Conservation (phyloP, 2,329 filamentous ascomycete species). For the Colletotrichum liriopes region DNA sequence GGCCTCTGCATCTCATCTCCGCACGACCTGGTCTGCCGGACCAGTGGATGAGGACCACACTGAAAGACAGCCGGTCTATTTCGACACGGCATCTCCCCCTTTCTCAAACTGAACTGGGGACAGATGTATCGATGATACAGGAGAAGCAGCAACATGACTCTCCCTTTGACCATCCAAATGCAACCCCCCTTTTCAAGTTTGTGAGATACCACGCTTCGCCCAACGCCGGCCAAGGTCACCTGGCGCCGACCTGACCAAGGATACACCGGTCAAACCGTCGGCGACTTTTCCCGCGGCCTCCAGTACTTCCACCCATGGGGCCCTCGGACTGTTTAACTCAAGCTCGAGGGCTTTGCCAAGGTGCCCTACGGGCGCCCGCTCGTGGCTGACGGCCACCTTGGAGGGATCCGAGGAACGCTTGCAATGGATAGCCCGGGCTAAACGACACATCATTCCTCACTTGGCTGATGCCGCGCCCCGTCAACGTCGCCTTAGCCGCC, state of each 20-base stretch:
- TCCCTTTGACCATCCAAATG: constrained; percentile 31
- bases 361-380: constrained; percentile 8
- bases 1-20: neutral
- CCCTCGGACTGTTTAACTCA: constrained; percentile 17
- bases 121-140: constrained; percentile 25
- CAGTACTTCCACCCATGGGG: neutral
- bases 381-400: constrained; percentile 9
- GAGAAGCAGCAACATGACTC: constrained; percentile 34
- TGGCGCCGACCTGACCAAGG: neutral
- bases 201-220: constrained; percentile 1
- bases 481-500: neutral
- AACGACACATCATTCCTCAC: neutral
- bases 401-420: neutral
- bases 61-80: neutral
- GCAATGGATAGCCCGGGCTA: neutral
- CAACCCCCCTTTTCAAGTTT: neutral
- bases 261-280: neutral
- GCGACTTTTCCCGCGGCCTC: constrained; percentile 12
- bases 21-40: constrained; percentile 7
- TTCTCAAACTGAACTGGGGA: constrained; percentile 12
- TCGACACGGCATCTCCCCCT: neutral
- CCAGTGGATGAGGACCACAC: neutral
- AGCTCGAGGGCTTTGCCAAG: neutral
- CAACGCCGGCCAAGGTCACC: constrained; percentile 28
- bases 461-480: neutral